A percentile compares a stretch with the other conserved stretches of the same genome.
Conservation (phyloP, 331 rosid species). For the Cydonia oblonga region DNA sequence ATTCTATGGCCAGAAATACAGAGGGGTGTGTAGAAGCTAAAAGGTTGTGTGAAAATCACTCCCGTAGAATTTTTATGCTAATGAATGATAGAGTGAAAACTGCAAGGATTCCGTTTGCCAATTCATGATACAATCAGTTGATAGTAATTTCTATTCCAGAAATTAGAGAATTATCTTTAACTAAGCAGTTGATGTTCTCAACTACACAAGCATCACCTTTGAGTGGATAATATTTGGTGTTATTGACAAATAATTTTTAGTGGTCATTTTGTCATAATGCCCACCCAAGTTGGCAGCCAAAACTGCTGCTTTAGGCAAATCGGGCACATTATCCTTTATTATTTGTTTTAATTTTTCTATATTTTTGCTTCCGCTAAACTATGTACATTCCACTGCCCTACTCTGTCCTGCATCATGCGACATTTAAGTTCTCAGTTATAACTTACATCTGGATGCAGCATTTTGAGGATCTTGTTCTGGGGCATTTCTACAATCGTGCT, state of each 20-base stretch:
- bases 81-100: not conserved
- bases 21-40: not conserved
- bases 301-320: not conserved
- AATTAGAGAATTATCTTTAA: not conserved
- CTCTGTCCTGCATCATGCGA: not conserved
- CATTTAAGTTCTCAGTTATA: slow-evolving; percentile 2
- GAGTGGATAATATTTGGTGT: not conserved
- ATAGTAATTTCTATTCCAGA: not conserved
- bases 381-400: not conserved
- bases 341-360: not conserved
- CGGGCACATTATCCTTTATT: not conserved
- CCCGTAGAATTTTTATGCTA: not conserved
- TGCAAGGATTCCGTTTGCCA: not conserved
- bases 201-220: not conserved
- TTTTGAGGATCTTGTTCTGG: slow-evolving; percentile 63
- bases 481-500: slow-evolving; percentile 61
- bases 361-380: not conserved
- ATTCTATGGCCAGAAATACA: not conserved
- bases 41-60: not conserved
- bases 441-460: slow-evolving; percentile 38
- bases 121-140: not conserved
- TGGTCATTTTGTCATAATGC: not conserved
- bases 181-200: not conserved
- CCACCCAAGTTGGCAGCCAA: not conserved
- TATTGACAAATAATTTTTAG: not conserved